Percentiles rank a stretch among this genome's conserved stretches.
phyloP scores from a whole-genome alignment of 305 asterid species.

The Fraxinus ornus region DNA sequence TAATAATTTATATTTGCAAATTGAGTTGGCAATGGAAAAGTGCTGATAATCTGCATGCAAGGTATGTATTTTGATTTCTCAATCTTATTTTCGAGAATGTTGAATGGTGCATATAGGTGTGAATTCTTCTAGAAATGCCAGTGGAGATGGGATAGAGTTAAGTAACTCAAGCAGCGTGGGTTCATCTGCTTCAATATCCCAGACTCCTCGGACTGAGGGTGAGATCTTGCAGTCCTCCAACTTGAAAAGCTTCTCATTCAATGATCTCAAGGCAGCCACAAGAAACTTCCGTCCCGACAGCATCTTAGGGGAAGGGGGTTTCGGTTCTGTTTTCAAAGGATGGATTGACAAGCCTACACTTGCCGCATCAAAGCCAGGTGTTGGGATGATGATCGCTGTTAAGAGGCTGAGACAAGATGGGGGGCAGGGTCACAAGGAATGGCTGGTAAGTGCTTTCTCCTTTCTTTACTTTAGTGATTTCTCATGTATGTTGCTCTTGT shows the following conservation, averaged over 20 bases:
- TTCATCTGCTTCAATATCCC: conserved; percentile 50
- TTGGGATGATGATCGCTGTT: conserved; percentile 56
- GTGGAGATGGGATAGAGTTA: conserved; percentile 45
- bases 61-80: conserved; percentile 4
- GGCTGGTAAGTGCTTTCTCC: conserved; percentile 51
- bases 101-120: conserved; percentile 28
- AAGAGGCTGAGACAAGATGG: conserved; percentile 71
- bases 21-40: background rate
- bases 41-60: background rate
- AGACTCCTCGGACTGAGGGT: conserved; percentile 53
- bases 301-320: conserved; percentile 72
- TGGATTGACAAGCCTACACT: conserved; percentile 64
- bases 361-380: conserved; percentile 56
- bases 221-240: conserved; percentile 68
- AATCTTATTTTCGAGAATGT: background rate
- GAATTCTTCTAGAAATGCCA: conserved; percentile 40
- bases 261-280: conserved; percentile 61
- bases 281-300: conserved; percentile 73
- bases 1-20: background rate
- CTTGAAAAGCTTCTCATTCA: conserved; percentile 51
- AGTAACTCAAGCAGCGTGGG: conserved; percentile 44
- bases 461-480: background rate
- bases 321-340: conserved; percentile 65
- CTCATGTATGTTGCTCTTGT: background rate
- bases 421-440: conserved; percentile 71